These are phyloP conservation scores for Barnettozyma californica DNA, from an alignment of 805 yeast species.

Conservation along the genomic window DNA sequence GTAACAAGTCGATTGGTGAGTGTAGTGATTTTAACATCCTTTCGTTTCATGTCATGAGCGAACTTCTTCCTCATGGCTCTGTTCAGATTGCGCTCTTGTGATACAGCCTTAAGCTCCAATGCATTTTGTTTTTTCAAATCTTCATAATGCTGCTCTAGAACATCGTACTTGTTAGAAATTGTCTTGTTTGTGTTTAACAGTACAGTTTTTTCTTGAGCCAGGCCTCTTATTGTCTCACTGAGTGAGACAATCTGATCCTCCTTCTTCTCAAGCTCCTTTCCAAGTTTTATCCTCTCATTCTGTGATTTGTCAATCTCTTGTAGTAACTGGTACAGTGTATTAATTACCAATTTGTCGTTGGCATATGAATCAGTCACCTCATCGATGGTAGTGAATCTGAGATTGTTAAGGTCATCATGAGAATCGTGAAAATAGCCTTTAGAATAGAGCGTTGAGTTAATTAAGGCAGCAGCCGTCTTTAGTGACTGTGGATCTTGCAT, in stretches of 20 bases:
- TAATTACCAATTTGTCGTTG: conserved; percentile 13
- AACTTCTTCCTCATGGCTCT: conserved; percentile 13
- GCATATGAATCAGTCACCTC: not conserved
- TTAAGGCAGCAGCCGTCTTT: conserved; percentile 11
- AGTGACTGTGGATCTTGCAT: not conserved
- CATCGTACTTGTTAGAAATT: conserved; percentile 6
- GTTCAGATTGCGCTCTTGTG: conserved; percentile 7
- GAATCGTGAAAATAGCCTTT: conserved; percentile 13
- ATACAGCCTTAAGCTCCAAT: not conserved
- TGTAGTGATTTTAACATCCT: conserved; percentile 12
- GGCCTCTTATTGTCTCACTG: not conserved
- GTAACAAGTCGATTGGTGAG: conserved; percentile 17
- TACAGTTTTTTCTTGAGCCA: not conserved
- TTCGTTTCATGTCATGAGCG: conserved; percentile 21
- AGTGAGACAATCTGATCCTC: conserved; percentile 2
- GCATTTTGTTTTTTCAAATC: not conserved
- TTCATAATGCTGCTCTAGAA: not conserved
- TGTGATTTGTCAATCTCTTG: conserved; percentile 13
- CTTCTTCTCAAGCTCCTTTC: conserved; percentile 3
- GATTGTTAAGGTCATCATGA: not conserved
- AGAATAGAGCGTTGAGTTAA: conserved; percentile 11
- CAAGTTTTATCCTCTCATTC: conserved; percentile 2
- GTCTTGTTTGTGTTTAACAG: not conserved
- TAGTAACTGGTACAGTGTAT: conserved; percentile 12
- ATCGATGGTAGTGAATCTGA: conserved; percentile 4